Evolutionary conservation across 106 monocot species (phyloP), one percentile per base, ranked within the genome.

Genomic region (Dendrobium chrysotoxum): DNA sequence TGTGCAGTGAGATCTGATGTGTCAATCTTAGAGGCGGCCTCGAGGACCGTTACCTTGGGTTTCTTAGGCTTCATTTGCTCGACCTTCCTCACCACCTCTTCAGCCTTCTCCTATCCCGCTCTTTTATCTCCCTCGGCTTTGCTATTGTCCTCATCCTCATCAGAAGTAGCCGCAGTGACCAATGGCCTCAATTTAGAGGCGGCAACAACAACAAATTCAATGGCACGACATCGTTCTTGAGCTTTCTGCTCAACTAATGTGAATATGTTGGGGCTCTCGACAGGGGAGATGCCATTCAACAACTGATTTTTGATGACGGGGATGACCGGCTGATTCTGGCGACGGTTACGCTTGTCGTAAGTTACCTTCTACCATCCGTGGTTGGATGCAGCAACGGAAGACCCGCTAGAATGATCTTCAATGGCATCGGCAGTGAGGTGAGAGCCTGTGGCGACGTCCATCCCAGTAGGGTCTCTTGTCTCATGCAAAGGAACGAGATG

Each of bases 51-150:
- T 26, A 95, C 78, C 88, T 98, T 98, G 0, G 92, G 94, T 82
- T 92, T 92, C 90, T 92, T 95, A 40, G 87, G 86, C 87, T 93
- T 92, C 87, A 89, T 92, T 83, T 81, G 64, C 83, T 92, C 94
- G 38, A 85, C 61, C 86, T 90, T 90, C 89, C 93, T 91, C 64
- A 72, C 82, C 25, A 65, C 89, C 41, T 58, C 84, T 7, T 28
- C 81, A 7, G 39, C 81, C 25, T 86, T 85, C 72, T 83, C 82
- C 42, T 25, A 6, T 84, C 44, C 83, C 40, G 12, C 53, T 58
- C 28, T 72, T 77, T 1, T 47, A 39, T 41, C 80, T 25, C 16
- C 64, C 72, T 81, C 90, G 1, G 50, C 80, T 13, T 61, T 89
- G 81, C 85, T 85, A 20, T 85, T 82, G 12, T 84, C 90, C 18